Conservation (phyloP, 495 filamentous ascomycete species). For the Talaromyces stipitatus region DNA sequence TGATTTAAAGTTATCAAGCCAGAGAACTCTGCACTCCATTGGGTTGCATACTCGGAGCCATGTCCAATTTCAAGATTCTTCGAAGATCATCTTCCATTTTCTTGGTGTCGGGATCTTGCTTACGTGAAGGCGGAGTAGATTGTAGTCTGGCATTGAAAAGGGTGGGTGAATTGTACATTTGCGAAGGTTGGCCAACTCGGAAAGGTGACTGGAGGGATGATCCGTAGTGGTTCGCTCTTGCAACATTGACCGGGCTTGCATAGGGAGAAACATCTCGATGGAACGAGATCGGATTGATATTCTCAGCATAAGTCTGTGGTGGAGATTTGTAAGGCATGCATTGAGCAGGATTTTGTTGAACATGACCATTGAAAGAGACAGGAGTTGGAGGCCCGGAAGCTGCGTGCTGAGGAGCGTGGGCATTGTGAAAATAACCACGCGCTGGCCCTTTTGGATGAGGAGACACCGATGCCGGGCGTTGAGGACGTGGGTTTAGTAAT, state of each 20-base stretch:
- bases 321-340: neutral
- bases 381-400: constrained; percentile 28
- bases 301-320: neutral
- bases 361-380: constrained; percentile 8
- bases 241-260: neutral
- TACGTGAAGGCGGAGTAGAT: constrained; percentile 13
- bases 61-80: constrained; percentile 45
- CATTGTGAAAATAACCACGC: constrained; percentile 6
- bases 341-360: neutral
- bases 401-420: constrained; percentile 31
- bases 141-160: neutral
- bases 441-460: constrained; percentile 12
- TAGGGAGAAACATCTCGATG: neutral
- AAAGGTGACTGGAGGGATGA: neutral
- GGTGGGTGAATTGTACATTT: neutral
- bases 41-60: constrained; percentile 18
- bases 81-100: constrained; percentile 48
- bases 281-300: neutral
- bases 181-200: neutral
- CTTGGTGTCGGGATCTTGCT: constrained; percentile 25
- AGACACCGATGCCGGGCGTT: constrained; percentile 26
- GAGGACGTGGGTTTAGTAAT: constrained; percentile 37
- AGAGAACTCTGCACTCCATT: constrained; percentile 31
- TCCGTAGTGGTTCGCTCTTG: neutral
- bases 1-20: constrained; percentile 15